A percentile compares a stretch with the other conserved stretches of the same genome.
Conservation (phyloP, 352 stramenopile species). For the Blastocystis sp. region DNA sequence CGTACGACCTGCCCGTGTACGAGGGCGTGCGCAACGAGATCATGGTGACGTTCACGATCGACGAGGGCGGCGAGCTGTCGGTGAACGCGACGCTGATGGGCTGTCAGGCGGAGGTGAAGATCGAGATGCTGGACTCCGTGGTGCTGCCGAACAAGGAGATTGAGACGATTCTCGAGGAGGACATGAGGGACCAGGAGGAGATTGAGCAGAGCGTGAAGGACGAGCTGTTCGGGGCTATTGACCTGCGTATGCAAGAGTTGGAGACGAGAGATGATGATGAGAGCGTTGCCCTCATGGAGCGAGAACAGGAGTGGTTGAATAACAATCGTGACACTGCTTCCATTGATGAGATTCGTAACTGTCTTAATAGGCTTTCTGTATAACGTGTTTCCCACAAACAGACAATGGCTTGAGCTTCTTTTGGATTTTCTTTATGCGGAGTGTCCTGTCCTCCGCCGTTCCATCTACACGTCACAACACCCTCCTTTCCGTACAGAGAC, state of each 20-base stretch:
- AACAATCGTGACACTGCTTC: background rate
- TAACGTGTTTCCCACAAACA: conserved; percentile 3
- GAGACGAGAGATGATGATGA: background rate
- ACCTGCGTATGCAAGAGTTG: conserved; percentile 1
- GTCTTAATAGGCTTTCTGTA: background rate
- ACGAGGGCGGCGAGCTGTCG: conserved; percentile 8
- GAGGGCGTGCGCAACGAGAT: conserved; percentile 19
- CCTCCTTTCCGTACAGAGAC: no score
- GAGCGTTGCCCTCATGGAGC: background rate
- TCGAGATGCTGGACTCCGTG: conserved; percentile 49
- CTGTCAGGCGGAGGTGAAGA: background rate
- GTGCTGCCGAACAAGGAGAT: conserved; percentile 23
- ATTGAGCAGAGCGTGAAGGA: conserved; percentile 1
- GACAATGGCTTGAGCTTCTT: background rate
- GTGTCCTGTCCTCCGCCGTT: no score
- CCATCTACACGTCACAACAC: no score
- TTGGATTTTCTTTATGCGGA: background rate
- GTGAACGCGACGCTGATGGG: conserved; percentile 7
- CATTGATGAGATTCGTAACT: background rate
- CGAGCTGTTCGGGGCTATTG: conserved; percentile 4
- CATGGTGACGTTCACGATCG: conserved; percentile 18
- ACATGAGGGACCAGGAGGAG: background rate
- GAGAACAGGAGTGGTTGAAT: conserved; percentile 4
- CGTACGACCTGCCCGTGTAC: conserved; percentile 23
- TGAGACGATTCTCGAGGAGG: conserved; percentile 12